Conservation (phyloP, 768 basidiomycete species). For the Macrolepiota albuminosa region DNA sequence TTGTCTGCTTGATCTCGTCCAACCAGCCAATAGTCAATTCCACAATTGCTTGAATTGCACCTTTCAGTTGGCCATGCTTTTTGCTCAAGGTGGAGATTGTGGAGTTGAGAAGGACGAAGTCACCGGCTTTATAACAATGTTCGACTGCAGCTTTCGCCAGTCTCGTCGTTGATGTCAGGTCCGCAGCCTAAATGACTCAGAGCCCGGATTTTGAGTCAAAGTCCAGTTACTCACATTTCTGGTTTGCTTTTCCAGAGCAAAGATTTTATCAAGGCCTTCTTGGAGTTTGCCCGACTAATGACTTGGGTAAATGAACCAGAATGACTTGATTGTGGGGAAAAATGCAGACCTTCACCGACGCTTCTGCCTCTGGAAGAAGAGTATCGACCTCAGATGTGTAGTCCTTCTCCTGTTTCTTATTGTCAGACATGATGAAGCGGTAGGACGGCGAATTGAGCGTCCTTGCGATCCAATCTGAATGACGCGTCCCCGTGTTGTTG, state of each 20-base stretch:
- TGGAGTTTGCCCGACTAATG: constrained; percentile 73
- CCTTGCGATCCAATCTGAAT: constrained; percentile 31
- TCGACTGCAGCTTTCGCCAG: constrained; percentile 72
- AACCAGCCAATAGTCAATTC: constrained; percentile 83
- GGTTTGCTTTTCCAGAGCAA: constrained; percentile 90
- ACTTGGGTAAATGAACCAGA: background rate
- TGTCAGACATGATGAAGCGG: constrained; percentile 64
- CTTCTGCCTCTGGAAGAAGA: constrained; percentile 63
- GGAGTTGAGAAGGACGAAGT: constrained; percentile 68
- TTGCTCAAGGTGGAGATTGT: constrained; percentile 72
- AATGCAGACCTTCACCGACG: constrained; percentile 63
- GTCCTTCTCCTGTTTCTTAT: constrained; percentile 84
- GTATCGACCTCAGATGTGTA: constrained; percentile 79
- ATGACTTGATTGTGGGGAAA: background rate
- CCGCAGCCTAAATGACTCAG: constrained; percentile 66
- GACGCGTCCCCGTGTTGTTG: constrained; percentile 65
- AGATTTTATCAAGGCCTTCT: constrained; percentile 86
- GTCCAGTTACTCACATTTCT: constrained; percentile 63
- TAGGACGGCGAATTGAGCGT: constrained; percentile 31
- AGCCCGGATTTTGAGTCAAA: background rate
- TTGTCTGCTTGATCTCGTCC: constrained; percentile 61
- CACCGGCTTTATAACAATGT: constrained; percentile 65
- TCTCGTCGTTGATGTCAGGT: constrained; percentile 86
- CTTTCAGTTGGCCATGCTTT: constrained; percentile 97
- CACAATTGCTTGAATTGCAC: constrained; percentile 85